Conservation (phyloP, 2,329 filamentous ascomycete species). For the Penicillium sp. region DNA sequence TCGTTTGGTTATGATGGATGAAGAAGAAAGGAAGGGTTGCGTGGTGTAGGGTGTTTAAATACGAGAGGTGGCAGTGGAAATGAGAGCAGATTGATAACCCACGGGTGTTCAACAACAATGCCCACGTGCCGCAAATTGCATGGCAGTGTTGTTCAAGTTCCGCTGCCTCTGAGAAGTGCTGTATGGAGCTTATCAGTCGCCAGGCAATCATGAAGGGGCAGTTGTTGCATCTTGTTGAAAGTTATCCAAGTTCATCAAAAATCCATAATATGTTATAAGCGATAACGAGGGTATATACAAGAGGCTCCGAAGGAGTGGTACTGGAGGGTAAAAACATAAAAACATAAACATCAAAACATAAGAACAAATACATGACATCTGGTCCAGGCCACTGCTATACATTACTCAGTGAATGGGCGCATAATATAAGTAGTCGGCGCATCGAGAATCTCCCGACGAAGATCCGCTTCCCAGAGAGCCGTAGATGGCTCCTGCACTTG, state of each 20-base stretch:
- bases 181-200: no score
- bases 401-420: conserved; percentile 21
- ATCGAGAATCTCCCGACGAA: conserved; percentile 39
- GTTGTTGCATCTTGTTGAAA: not conserved
- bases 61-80: no score
- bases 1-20: no score
- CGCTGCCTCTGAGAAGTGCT: no score
- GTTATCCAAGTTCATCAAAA: not conserved
- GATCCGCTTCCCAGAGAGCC: conserved; percentile 32
- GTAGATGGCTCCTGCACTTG: conserved; percentile 24
- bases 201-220: no score
- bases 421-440: conserved; percentile 40
- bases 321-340: not conserved
- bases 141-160: no score
- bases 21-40: no score
- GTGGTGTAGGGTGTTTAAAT: no score
- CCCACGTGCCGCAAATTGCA: no score
- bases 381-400: not conserved
- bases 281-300: not conserved
- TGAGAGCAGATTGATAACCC: no score
- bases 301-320: not conserved
- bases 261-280: not conserved
- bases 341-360: not conserved
- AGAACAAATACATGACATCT: not conserved
- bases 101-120: no score